Percentiles rank a stretch among this genome's conserved stretches.
Evolutionary conservation across 352 stramenopile species (phyloP).

Genomic region (Globisporangium spinosum): DNA sequence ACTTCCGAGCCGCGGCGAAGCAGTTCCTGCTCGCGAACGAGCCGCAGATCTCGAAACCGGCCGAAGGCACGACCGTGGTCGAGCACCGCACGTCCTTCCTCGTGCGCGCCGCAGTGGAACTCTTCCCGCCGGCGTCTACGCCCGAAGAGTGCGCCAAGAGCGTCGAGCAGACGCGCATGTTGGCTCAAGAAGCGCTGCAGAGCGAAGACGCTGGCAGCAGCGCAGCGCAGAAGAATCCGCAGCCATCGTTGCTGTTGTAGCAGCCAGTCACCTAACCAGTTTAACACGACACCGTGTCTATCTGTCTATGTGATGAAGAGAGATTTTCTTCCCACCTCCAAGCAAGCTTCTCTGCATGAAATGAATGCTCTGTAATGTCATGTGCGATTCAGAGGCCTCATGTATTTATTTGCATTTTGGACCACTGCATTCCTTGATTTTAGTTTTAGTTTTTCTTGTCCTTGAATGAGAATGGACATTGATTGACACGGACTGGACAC

Average conservation of each 20-base stretch:
- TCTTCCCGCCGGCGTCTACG: constrained; percentile 7
- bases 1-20: constrained; percentile 10
- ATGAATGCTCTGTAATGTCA: not conserved
- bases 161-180: not conserved
- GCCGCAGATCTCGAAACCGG: not conserved
- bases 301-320: not conserved
- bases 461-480: constrained; percentile 8
- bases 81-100: constrained; percentile 21
- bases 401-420: not conserved
- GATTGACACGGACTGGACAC: not conserved
- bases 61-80: constrained; percentile 14
- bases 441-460: not conserved
- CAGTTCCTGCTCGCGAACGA: constrained; percentile 14
- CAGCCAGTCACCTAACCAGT: not conserved
- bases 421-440: not conserved
- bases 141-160: constrained; percentile 14
- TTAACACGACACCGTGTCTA: not conserved
- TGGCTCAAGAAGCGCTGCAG: constrained; percentile 5
- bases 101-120: constrained; percentile 11
- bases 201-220: not conserved
- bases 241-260: constrained; percentile 4
- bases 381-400: not conserved
- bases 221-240: not conserved
- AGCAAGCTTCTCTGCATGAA: not conserved
- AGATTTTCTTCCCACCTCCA: too few relatives aligned